These are phyloP conservation scores for Botryotinia narcissicola DNA, from an alignment of 2,329 filamentous ascomycete genomes.

Conservation along the genomic window DNA sequence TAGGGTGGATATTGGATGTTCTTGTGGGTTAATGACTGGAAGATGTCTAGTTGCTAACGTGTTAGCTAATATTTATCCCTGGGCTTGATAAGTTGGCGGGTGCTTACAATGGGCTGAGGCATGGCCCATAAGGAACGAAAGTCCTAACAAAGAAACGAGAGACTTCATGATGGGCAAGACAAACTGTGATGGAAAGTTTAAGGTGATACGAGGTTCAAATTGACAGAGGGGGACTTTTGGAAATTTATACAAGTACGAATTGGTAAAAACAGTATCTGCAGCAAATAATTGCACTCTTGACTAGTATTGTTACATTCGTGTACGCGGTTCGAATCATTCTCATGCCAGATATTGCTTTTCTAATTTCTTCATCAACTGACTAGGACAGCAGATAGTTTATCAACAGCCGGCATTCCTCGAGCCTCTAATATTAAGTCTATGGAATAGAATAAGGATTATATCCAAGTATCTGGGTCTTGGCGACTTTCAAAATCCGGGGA, in stretches of 20 bases:
- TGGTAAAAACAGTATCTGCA: not conserved
- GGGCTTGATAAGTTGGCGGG: not conserved
- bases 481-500: not conserved
- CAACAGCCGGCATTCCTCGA: not conserved
- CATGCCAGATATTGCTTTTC: not conserved
- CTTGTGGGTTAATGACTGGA: slow-evolving; percentile 31
- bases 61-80: not conserved
- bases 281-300: not conserved
- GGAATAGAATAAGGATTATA: not conserved
- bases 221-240: not conserved
- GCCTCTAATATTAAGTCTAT: too few relatives aligned
- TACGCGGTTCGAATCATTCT: not conserved
- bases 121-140: not conserved
- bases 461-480: not conserved
- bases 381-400: not conserved
- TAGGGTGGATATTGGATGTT: slow-evolving; percentile 43
- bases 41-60: slow-evolving; percentile 28
- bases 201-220: not conserved
- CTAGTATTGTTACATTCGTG: not conserved
- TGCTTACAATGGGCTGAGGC: slow-evolving; percentile 19
- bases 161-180: slow-evolving; percentile 7
- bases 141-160: not conserved
- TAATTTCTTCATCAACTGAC: slow-evolving; percentile 9
- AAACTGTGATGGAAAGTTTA: not conserved
- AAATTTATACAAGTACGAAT: not conserved